phyloP scores from a whole-genome alignment of 352 stramenopile species.

The Globisporangium sylvaticum region DNA sequence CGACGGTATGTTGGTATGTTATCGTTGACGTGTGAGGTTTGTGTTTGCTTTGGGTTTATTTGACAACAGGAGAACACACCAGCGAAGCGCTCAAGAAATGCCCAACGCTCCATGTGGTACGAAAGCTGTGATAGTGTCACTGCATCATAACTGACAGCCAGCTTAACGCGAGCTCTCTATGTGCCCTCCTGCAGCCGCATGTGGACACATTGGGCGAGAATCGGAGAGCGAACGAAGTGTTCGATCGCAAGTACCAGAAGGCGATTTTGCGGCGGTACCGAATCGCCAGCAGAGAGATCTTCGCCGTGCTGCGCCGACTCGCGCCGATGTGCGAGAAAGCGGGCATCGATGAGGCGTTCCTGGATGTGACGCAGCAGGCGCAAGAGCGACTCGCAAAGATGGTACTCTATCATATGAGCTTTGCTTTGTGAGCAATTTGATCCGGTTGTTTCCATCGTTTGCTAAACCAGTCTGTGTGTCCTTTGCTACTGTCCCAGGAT shows the following conservation, averaged over 20 bases:
- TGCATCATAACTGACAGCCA: not conserved
- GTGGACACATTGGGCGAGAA: constrained; percentile 82
- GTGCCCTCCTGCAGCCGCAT: constrained; percentile 42
- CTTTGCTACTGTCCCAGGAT: constrained; percentile 21
- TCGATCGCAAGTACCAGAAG: constrained; percentile 78
- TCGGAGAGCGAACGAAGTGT: constrained; percentile 48
- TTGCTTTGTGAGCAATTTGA: not conserved
- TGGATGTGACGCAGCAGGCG: constrained; percentile 73
- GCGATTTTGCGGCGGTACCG: constrained; percentile 77
- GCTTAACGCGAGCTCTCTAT: not conserved
- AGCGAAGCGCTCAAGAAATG: constrained; percentile 69
- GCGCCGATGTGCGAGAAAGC: constrained; percentile 65
- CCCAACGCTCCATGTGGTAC: constrained; percentile 72
- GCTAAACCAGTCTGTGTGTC: not conserved
- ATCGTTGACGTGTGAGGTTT: not conserved
- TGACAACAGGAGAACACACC: constrained; percentile 59
- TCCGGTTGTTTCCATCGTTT: not conserved
- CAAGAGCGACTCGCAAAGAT: constrained; percentile 42
- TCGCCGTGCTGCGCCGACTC: constrained; percentile 48
- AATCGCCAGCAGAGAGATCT: constrained; percentile 75
- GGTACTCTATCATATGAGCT: constrained; percentile 19
- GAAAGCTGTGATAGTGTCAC: not conserved
- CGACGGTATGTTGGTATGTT: too few species aligned
- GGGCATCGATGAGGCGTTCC: constrained; percentile 79
- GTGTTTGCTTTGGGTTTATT: not conserved